Conservation (phyloP, 192 early-diverging fungal genomes). For the Backusella psychrophila region DNA sequence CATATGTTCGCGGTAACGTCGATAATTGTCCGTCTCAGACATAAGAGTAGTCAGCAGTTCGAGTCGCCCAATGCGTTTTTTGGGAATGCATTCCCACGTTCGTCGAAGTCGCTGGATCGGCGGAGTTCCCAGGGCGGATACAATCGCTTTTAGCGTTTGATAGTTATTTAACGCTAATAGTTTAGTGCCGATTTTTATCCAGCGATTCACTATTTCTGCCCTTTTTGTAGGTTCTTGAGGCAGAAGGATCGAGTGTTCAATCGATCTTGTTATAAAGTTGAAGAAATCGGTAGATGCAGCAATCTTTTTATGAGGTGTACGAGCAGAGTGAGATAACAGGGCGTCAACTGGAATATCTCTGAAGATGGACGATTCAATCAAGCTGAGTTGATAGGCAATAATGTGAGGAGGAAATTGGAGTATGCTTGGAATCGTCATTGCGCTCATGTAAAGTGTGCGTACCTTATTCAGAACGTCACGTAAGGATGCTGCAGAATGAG, state of each 20-base stretch:
- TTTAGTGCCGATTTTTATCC: constrained; percentile 67
- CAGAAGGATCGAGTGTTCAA: constrained; percentile 70
- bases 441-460: constrained; percentile 47
- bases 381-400: constrained; percentile 66
- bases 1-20: constrained; percentile 64
- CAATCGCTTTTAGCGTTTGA: constrained; percentile 70
- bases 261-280: constrained; percentile 74
- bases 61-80: constrained; percentile 57
- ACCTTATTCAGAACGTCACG: constrained; percentile 49
- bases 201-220: constrained; percentile 60
- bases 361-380: constrained; percentile 71
- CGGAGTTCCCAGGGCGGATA: constrained; percentile 65
- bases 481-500: constrained; percentile 20
- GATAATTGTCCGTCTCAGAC: constrained; percentile 70
- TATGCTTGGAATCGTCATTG: constrained; percentile 50
- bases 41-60: constrained; percentile 54
- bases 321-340: constrained; percentile 59
- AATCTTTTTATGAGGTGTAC: constrained; percentile 56
- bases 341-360: constrained; percentile 56
- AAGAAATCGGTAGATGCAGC: constrained; percentile 74
- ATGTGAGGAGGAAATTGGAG: constrained; percentile 59
- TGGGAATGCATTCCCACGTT: constrained; percentile 71
- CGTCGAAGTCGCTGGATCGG: constrained; percentile 65
- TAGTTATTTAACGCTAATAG: constrained; percentile 61
- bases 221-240: constrained; percentile 54